These are phyloP conservation scores for Bocquillonia castaneifolia DNA, from an alignment of 441 rosid genomes.

Conservation along the genomic window DNA sequence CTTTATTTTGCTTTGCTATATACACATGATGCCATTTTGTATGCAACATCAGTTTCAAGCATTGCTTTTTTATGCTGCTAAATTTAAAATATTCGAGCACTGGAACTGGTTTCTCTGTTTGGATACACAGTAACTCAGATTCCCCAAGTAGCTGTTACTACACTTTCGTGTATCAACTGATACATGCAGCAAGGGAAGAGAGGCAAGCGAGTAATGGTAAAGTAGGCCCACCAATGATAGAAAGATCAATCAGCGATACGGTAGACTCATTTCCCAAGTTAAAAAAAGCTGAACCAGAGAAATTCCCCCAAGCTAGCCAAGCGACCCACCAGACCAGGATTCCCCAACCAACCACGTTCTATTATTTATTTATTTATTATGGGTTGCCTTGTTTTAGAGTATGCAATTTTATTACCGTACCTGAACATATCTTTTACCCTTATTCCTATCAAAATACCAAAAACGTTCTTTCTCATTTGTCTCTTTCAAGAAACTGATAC, in stretches of 20 bases:
- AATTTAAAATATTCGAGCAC: neutral
- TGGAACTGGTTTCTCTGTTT: neutral
- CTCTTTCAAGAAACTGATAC: conserved; percentile 21
- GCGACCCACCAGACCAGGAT: neutral
- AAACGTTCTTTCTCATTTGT: conserved; percentile 6
- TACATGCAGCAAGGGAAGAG: neutral
- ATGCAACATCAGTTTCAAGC: neutral
- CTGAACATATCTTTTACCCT: conserved; percentile 16
- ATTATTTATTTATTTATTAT: conserved; percentile 10
- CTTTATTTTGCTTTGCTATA: neutral
- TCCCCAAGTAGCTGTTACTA: neutral
- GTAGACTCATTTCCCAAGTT: conserved; percentile 11
- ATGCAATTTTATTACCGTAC: neutral
- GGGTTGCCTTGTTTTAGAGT: neutral
- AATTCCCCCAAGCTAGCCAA: neutral
- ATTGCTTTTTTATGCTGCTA: neutral
- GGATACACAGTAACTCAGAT: neutral
- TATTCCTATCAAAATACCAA: neutral
- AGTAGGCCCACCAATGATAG: conserved; percentile 15
- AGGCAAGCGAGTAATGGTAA: neutral
- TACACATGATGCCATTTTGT: neutral
- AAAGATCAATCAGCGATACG: neutral
- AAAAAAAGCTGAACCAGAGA: conserved; percentile 7
- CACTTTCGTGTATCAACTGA: neutral
- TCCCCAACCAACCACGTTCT: conserved; percentile 1